phyloP scores from a whole-genome alignment of 352 stramenopile genomes.

The Phytophthora citrophthora region DNA sequence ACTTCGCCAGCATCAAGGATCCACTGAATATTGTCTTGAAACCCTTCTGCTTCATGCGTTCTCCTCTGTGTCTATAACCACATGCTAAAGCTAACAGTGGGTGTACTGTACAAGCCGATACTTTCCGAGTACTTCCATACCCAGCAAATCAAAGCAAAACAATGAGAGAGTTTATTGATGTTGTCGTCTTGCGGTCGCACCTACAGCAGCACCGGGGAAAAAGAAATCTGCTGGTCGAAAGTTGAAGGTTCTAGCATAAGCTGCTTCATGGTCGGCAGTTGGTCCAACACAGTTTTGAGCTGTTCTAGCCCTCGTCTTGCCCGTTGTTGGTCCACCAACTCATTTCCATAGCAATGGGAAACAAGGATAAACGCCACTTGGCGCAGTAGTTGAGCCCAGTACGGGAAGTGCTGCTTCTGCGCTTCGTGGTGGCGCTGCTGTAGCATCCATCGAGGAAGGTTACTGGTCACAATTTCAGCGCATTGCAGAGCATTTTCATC shows the following conservation, averaged over 20 bases:
- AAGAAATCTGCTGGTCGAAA: constrained; percentile 8
- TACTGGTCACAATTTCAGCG: constrained; percentile 44
- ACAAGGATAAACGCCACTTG: constrained; percentile 43
- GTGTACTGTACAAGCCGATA: too few relatives aligned
- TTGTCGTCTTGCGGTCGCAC: background rate
- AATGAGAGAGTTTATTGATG: constrained; percentile 1
- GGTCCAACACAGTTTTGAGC: constrained; percentile 43
- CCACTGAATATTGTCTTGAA: constrained; percentile 1
- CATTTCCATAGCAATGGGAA: background rate
- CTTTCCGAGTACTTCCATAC: too few relatives aligned
- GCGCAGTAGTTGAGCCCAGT: constrained; percentile 55
- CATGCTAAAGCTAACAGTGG: too few relatives aligned
- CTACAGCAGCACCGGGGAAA: constrained; percentile 29
- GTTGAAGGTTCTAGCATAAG: constrained; percentile 37
- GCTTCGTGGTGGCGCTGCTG: constrained; percentile 57
- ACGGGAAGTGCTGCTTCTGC: constrained; percentile 43
- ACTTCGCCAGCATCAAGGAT: background rate
- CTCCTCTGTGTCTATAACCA: background rate
- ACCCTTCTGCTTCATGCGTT: background rate
- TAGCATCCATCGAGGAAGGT: constrained; percentile 38
- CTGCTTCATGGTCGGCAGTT: constrained; percentile 53
- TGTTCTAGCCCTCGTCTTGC: constrained; percentile 30
- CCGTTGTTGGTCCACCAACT: constrained; percentile 17
- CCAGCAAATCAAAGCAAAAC: too few relatives aligned
- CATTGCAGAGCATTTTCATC: constrained; percentile 30